phyloP scores from a whole-genome alignment of 2,329 filamentous ascomycete species.

The Curvularia hawaiiensis region DNA sequence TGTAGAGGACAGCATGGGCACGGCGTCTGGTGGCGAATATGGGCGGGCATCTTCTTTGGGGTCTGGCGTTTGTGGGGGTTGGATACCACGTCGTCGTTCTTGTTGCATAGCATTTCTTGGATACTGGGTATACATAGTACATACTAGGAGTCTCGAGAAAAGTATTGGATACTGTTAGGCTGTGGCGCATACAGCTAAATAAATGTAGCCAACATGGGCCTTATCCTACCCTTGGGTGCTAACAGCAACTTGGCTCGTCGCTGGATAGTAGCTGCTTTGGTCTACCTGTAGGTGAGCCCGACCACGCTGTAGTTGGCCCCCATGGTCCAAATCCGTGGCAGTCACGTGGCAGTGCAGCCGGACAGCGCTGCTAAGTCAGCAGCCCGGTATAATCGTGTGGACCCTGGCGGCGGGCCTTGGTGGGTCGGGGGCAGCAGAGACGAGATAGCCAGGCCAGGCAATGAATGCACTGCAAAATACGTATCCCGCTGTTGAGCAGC shows the following conservation, averaged over 20 bases:
- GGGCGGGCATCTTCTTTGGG: background rate
- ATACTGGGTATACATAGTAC: background rate
- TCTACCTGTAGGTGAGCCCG: no score
- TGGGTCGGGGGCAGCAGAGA: constrained; percentile 1
- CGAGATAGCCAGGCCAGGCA: no score
- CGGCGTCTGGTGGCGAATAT: background rate
- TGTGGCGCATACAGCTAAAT: no score
- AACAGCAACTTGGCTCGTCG: no score
- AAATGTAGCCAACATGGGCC: no score
- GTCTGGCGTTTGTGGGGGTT: background rate
- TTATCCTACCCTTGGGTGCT: no score
- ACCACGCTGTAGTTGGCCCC: no score
- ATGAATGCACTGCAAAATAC: no score
- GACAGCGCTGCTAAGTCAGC: background rate
- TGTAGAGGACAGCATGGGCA: background rate
- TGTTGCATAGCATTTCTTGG: background rate
- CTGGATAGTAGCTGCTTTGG: no score
- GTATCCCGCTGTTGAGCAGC: background rate
- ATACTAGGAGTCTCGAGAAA: background rate
- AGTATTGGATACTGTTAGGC: no score
- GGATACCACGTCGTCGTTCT: background rate
- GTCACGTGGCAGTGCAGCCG: no score
- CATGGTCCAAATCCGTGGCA: no score
- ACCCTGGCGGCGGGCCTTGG: constrained; percentile 10
- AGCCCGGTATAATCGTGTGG: constrained; percentile 3